Evolutionary conservation across 2,329 filamentous ascomycete genomes (phyloP).

Genomic region (Aureobasidium sp.): DNA sequence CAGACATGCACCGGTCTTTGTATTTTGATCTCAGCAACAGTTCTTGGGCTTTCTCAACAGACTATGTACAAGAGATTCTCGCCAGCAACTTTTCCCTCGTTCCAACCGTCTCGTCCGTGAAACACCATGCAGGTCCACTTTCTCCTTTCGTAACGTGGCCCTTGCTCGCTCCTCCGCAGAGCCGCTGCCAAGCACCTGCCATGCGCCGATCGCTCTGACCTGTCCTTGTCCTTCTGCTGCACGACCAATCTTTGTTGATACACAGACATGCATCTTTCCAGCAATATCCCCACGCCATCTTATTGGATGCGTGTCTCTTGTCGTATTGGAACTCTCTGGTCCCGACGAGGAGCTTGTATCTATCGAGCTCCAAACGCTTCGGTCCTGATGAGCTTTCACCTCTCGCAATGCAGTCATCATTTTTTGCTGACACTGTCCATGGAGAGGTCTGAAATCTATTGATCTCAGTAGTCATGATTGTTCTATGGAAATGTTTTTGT

Average conservation of each 20-base stretch:
- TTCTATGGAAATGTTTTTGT: neutral
- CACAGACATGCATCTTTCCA: neutral
- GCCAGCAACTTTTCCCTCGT: neutral
- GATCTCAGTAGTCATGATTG: neutral
- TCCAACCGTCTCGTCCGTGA: neutral
- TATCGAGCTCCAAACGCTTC: neutral
- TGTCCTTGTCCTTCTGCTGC: neutral
- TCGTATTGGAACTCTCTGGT: neutral
- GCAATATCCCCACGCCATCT: neutral
- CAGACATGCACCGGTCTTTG: neutral
- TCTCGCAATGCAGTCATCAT: neutral
- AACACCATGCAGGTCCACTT: constrained; percentile 3
- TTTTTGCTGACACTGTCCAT: neutral
- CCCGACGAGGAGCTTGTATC: neutral
- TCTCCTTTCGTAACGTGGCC: neutral
- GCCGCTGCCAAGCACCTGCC: neutral
- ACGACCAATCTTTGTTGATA: neutral
- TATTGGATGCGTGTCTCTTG: neutral
- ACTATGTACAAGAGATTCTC: neutral
- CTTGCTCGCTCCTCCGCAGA: neutral
- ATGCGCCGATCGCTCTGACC: neutral
- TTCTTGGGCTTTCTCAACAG: neutral
- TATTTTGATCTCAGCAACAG: neutral
- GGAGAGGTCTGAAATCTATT: neutral
- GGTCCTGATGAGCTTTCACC: too few relatives aligned